A percentile compares a stretch with the other conserved stretches of the same genome.
These are phyloP conservation scores for Umbelopsis sp. DNA, from an alignment of 192 early-diverging fungal genomes.

Conservation along the genomic window DNA sequence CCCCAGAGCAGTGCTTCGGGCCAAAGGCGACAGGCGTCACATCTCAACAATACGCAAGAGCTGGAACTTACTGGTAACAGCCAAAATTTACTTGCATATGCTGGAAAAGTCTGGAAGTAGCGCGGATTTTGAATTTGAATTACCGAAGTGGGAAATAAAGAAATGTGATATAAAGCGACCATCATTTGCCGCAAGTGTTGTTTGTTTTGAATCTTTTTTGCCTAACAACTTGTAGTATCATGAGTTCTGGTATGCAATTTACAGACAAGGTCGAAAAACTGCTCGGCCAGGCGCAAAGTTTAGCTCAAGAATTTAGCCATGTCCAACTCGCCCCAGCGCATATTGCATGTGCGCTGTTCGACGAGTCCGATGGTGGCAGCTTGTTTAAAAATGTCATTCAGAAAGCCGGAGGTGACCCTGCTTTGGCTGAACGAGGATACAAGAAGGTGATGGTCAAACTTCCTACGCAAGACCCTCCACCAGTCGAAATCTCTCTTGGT, in stretches of 20 bases:
- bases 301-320: constrained; percentile 78
- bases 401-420: constrained; percentile 84
- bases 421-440: constrained; percentile 73
- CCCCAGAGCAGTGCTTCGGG: constrained; percentile 49
- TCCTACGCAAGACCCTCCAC: constrained; percentile 87
- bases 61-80: constrained; percentile 29
- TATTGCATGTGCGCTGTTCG: constrained; percentile 77
- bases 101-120: constrained; percentile 23
- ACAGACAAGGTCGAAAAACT: constrained; percentile 86
- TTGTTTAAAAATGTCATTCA: constrained; percentile 77
- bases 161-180: constrained; percentile 13
- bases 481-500: constrained; percentile 68
- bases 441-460: constrained; percentile 79
- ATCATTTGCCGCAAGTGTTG: not conserved
- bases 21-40: constrained; percentile 21
- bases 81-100: constrained; percentile 23
- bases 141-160: not conserved
- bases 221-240: constrained; percentile 17
- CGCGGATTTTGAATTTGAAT: not conserved
- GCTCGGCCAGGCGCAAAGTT: constrained; percentile 60
- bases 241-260: constrained; percentile 67
- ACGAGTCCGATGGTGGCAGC: constrained; percentile 79
- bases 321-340: constrained; percentile 82
- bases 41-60: constrained; percentile 26
- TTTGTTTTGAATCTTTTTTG: not conserved